Conservation (phyloP, 177 flowering plant species). For the Vitis hybrid region DNA sequence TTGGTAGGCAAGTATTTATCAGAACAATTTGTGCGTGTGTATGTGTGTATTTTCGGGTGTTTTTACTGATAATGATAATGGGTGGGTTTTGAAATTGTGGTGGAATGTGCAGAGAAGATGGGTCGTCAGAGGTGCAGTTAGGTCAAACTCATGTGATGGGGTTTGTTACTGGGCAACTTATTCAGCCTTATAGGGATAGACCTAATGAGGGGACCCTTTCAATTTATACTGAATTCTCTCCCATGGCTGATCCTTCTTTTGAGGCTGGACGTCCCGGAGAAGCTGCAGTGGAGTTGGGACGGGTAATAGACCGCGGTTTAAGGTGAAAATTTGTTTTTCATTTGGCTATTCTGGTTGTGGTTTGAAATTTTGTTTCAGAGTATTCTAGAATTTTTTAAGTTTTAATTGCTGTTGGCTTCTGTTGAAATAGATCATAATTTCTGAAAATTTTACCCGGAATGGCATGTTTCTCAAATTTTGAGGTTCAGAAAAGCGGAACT, state of each 20-base stretch:
- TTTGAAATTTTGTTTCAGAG: background rate
- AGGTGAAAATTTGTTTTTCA: constrained; percentile 37
- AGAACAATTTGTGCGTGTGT: no score
- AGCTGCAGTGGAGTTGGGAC: constrained; percentile 85
- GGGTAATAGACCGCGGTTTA: constrained; percentile 87
- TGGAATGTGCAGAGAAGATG: constrained; percentile 65
- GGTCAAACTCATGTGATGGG: constrained; percentile 96
- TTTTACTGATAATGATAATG: no score
- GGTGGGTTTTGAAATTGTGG: background rate
- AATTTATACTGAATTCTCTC: constrained; percentile 91
- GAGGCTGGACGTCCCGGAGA: constrained; percentile 95
- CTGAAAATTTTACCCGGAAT: no score
- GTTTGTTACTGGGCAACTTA: constrained; percentile 76
- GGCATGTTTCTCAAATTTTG: no score
- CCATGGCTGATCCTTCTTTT: constrained; percentile 98
- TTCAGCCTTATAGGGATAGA: constrained; percentile 84
- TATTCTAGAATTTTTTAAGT: no score
- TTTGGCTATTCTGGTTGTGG: background rate
- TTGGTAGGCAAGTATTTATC: constrained; percentile 58
- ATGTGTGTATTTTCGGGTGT: background rate
- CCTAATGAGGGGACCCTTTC: constrained; percentile 91
- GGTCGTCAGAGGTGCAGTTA: constrained; percentile 87
- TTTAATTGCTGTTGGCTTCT: no score
- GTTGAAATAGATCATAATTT: no score
- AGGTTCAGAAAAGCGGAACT: no score